Evolutionary conservation across 176 grass and related monocot species (phyloP), one percentile per base, ranked within the genome.

Genomic region (Carex parvula): DNA sequence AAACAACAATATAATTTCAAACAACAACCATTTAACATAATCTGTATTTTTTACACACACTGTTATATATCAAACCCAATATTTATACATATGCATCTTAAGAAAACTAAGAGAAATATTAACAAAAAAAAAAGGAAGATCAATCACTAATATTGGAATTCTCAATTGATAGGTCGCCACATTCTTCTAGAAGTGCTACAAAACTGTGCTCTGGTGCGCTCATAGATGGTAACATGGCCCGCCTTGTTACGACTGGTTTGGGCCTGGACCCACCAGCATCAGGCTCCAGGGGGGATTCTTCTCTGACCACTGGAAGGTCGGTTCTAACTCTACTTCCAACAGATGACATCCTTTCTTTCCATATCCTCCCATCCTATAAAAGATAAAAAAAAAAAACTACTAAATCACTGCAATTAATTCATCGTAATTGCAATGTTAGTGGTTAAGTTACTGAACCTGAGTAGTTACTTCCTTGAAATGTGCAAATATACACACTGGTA

Each of bases 321-420:
- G 89, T 84, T 82, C 85, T 92, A 59, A 82, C 63, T 64, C 87
- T 91, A 2, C 80, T 35, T 46, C 92, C 82, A 16, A 35, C 86
- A 60, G 92, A 90, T 81, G 91, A 86, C 86, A 93, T 90, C 64
- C 91, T 93, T 60, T 95, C 95, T 83, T 95, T 94, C 95, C 95
- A 94, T 86, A 88, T 84, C 58, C 87, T 93, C 57, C 91, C 95
- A 87, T 98, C 95, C 95, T 98, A 83, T 22, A 8, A 21, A 70
- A 7, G 16, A 32, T 60, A 20, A 71, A 20, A 15, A n/a, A n/a
- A n/a, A 20, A 54, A 54, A 29, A 13, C 46, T 30, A 54, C 20
- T 53, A 73, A 48, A 62, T 77, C 15, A 14, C 35, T 60, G 52
- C 20, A 80, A 73, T 59, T 75, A 1, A 35, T 24, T 81, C 22